Evolutionary conservation across 1,284 basidiomycete species (phyloP), one percentile per base, ranked within the genome.

Genomic region (Pterula multifida): DNA sequence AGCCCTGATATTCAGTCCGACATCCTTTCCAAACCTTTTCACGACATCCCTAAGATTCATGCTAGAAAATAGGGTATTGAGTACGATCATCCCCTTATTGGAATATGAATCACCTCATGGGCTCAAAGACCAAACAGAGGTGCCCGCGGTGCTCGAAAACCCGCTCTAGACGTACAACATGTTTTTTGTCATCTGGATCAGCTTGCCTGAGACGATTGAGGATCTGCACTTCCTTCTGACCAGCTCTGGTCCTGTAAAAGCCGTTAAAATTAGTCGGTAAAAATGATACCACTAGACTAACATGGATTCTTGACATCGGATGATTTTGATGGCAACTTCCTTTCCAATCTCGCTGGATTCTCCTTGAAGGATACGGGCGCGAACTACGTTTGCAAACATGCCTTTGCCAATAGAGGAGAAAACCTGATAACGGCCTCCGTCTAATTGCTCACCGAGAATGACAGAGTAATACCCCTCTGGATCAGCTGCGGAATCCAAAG

Each of bases 1-100:
- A 26, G 96, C 96, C 56, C 85, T 80, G 63, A 98, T 85, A 62
- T 98, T 98, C 44, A 99, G 72, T 3, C 96, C 96, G 48, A 99
- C 85, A 58, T 98, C 93, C 64, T 98, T 98, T 50, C 96, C 96
- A 63, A 98, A 98, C n/a, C 93, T 83, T 65, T 98, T 98, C 51
- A 98, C 88, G 19, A 98, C 91, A 53, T 98, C 95, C 54, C 96
- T 88, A 23, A 99, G 74, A 62, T 99, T 98, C 91, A 98, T 96
- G 61, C 92, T 95, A 49, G 53, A 35, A 53, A n/a, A n/a, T n/a
- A n/a, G 32, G 49, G 48, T 15, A 39, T 17, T 13, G 22, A 39
- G 44, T 1, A 1, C 21, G 42, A 54, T 54, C 28, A 58, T n/a
- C n/a, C n/a, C n/a, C n/a, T n/a, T n/a, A n/a, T 17, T 36, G 32